Evolutionary conservation across 2,329 filamentous ascomycete species (phyloP).

Genomic region (Didymella glomerata): DNA sequence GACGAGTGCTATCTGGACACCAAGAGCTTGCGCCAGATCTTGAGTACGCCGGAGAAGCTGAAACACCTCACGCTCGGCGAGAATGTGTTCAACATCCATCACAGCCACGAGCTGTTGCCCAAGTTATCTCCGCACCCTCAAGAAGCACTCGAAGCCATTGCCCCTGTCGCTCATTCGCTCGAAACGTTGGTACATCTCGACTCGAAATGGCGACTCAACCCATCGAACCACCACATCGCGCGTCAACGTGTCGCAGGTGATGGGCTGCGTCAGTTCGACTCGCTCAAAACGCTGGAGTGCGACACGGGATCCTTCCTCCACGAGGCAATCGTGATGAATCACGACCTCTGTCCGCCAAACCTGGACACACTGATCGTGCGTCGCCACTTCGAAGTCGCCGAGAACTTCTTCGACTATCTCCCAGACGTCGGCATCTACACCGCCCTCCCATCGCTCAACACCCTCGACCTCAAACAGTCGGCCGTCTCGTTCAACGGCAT

Average conservation of each 20-base stretch:
- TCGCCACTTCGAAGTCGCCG: constrained; percentile 30
- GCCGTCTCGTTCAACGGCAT: constrained; percentile 22
- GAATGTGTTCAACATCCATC: constrained; percentile 41
- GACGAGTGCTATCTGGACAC: constrained; percentile 47
- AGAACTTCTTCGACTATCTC: constrained; percentile 41
- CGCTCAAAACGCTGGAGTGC: constrained; percentile 40
- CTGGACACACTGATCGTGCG: constrained; percentile 40
- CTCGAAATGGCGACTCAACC: constrained; percentile 31
- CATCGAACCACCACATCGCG: constrained; percentile 24
- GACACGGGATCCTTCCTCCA: constrained; percentile 45
- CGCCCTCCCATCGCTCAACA: constrained; percentile 35
- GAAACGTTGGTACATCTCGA: constrained; percentile 42
- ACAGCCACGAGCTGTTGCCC: constrained; percentile 22
- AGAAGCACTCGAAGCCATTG: constrained; percentile 38
- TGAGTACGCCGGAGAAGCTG: constrained; percentile 41
- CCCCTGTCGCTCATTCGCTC: constrained; percentile 43
- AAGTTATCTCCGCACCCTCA: constrained; percentile 27
- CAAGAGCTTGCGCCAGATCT: constrained; percentile 35
- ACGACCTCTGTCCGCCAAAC: constrained; percentile 40
- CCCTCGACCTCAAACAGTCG: constrained; percentile 42
- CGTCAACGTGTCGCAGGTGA: constrained; percentile 32
- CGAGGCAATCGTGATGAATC: constrained; percentile 36
- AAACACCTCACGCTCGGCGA: constrained; percentile 47
- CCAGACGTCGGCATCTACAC: constrained; percentile 39
- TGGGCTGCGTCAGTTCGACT: constrained; percentile 45